Evolutionary conservation across 768 basidiomycete genomes (phyloP).

Genomic region (Clavulina sp.): DNA sequence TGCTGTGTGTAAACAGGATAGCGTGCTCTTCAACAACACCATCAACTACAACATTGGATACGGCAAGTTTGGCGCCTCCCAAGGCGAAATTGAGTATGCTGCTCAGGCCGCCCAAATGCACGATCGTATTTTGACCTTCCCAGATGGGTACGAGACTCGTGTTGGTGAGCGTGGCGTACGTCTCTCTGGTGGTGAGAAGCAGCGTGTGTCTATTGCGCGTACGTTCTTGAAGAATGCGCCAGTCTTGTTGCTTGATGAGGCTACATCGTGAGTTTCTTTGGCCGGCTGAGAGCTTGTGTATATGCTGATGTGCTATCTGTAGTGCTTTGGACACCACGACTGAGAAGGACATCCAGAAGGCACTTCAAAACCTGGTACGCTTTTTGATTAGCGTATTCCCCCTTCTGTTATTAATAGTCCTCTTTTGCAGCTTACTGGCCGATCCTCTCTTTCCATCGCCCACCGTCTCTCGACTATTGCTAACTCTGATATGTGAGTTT

Average conservation of each 20-base stretch:
- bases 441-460: conserved; percentile 62
- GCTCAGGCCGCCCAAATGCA: conserved; percentile 77
- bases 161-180: conserved; percentile 80
- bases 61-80: conserved; percentile 52
- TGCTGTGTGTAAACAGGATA: no score
- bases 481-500: conserved; percentile 31
- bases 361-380: conserved; percentile 58
- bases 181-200: conserved; percentile 77
- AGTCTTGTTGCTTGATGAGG: conserved; percentile 62
- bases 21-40: conserved; percentile 51
- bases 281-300: background rate
- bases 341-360: conserved; percentile 78
- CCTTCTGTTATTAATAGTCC: no score
- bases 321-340: conserved; percentile 81
- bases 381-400: no score
- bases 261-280: conserved; percentile 34
- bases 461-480: conserved; percentile 56
- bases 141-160: conserved; percentile 68
- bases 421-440: conserved; percentile 27
- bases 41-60: conserved; percentile 66
- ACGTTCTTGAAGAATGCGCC: conserved; percentile 76
- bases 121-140: conserved; percentile 67
- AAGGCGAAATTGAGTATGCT: conserved; percentile 61
- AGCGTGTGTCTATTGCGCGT: conserved; percentile 73
- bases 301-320: conserved; percentile 12